Percentiles rank a stretch among this genome's conserved stretches.
These are phyloP conservation scores for Geotrichum klebahnii DNA, from an alignment of 1,139 yeast genomes.

Conservation along the genomic window DNA sequence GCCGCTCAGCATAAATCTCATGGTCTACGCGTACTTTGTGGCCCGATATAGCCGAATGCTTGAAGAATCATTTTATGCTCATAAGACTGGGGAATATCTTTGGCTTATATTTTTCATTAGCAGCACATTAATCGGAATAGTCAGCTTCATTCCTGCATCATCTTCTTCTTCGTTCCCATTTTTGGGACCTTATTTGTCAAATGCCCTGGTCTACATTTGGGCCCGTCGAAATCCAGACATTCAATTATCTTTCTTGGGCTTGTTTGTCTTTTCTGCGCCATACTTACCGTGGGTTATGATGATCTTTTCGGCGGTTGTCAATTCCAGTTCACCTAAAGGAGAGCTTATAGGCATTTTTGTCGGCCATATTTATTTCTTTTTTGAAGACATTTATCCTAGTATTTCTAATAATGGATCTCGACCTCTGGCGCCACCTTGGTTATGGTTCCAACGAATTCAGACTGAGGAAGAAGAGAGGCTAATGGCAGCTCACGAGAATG, in stretches of 20 bases:
- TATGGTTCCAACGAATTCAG: slow-evolving; percentile 29
- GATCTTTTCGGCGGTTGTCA: slow-evolving; percentile 31
- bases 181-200: slow-evolving; percentile 41
- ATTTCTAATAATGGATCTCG: slow-evolving; percentile 32
- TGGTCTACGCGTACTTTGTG: slow-evolving; percentile 41
- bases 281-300: slow-evolving; percentile 44
- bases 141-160: slow-evolving; percentile 13
- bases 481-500: slow-evolving; percentile 13
- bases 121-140: slow-evolving; percentile 5
- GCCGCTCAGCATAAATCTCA: slow-evolving; percentile 39
- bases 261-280: slow-evolving; percentile 42
- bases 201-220: slow-evolving; percentile 46
- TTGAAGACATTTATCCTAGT: slow-evolving; percentile 40
- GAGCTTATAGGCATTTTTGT: slow-evolving; percentile 42
- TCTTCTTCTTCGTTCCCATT: slow-evolving; percentile 30
- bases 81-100: slow-evolving; percentile 13
- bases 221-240: slow-evolving; percentile 45
- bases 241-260: slow-evolving; percentile 41
- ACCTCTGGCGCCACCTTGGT: slow-evolving; percentile 40
- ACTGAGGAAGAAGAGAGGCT: slow-evolving; percentile 12
- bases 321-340: slow-evolving; percentile 29
- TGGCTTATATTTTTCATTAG: slow-evolving; percentile 16
- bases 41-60: slow-evolving; percentile 43
- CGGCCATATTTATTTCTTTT: slow-evolving; percentile 45
- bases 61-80: slow-evolving; percentile 38